Evolutionary conservation across 2,329 filamentous ascomycete species (phyloP), one percentile per base, ranked within the genome.

Genomic region (Fusarium staphyleae): DNA sequence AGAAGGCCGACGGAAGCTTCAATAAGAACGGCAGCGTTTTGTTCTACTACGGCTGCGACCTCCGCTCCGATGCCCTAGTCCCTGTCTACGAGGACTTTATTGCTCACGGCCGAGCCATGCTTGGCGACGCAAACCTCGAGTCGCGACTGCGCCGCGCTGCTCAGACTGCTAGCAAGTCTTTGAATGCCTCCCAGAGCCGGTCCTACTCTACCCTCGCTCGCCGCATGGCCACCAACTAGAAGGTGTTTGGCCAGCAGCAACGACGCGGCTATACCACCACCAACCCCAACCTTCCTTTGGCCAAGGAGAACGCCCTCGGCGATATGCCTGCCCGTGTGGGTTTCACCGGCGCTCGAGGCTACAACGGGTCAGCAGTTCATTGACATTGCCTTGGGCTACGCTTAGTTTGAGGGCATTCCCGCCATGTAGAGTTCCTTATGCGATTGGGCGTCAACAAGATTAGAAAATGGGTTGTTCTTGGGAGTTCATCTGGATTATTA

Each of bases 11-110:
- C 66, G 93, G 95, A 50, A 96, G 91, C 74, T 84, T 97, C 67
- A 91, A 89, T 58, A 86, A 87, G 49, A 87, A 91, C 64, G 91
- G 91, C 52, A 91, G 93, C 69, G 91, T 97, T 32, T 87, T 98
- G 69, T 98, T 98, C 81, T 98, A 93, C 90, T 96, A 96, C 73
- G 93, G 93, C 45, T 86, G 95, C 52, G 89, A 95, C 62, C 87
- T 87, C 48, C 86, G 88, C 26, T 87, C 91, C 44, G 90, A 96
- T 72, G 66, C 66, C 15, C 88, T 97, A 16, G 87, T 88, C 66
- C 83, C 90, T 62, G 81, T 96, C 62, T 92, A 96, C 77, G 85
- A 87, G 64, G 90, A 96, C 68, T 97, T 97, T 75, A 85, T 88
- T 53, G 81, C 89, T 68, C 84, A 96, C 68, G 91, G 92, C 46